Evolutionary conservation across 2,329 filamentous ascomycete species (phyloP).

Genomic region (Pyrenochaeta sp.): DNA sequence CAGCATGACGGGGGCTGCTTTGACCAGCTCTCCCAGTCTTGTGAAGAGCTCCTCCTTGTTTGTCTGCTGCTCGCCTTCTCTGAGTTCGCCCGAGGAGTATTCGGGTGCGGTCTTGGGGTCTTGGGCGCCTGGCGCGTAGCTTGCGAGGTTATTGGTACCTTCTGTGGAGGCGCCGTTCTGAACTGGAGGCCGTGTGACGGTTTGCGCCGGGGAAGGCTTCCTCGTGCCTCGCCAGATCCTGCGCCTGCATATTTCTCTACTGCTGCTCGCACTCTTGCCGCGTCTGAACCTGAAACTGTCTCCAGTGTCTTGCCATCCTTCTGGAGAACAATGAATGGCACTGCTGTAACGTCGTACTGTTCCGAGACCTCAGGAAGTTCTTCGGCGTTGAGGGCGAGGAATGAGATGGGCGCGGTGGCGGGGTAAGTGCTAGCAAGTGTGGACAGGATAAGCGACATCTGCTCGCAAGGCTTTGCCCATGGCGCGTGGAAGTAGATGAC

Average conservation of each 20-base stretch:
- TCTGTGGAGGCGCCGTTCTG: constrained; percentile 48
- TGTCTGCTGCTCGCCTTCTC: constrained; percentile 43
- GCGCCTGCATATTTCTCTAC: constrained; percentile 81
- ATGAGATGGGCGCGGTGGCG: constrained; percentile 74
- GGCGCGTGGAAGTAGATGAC: constrained; percentile 95
- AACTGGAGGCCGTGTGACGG: constrained; percentile 55
- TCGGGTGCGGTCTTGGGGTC: constrained; percentile 59
- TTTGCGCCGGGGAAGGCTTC: constrained; percentile 54
- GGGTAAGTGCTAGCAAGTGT: constrained; percentile 89
- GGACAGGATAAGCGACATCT: constrained; percentile 88
- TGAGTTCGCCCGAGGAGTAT: constrained; percentile 50
- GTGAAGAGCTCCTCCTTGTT: constrained; percentile 85
- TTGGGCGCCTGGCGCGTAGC: constrained; percentile 53
- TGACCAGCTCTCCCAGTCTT: constrained; percentile 83
- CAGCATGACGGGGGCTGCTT: constrained; percentile 95
- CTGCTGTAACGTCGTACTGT: constrained; percentile 90
- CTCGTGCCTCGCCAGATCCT: constrained; percentile 46
- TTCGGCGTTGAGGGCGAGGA: constrained; percentile 93
- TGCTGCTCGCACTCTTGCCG: constrained; percentile 80
- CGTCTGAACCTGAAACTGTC: constrained; percentile 88
- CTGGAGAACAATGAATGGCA: constrained; percentile 88
- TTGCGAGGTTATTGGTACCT: constrained; percentile 53
- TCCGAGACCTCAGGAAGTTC: constrained; percentile 92
- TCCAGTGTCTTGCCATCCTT: constrained; percentile 79
- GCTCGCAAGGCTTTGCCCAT: constrained; percentile 94